These are phyloP conservation scores for Blastocrithidia nonstop DNA, from an alignment of 208 protist species.

Conservation along the genomic window DNA sequence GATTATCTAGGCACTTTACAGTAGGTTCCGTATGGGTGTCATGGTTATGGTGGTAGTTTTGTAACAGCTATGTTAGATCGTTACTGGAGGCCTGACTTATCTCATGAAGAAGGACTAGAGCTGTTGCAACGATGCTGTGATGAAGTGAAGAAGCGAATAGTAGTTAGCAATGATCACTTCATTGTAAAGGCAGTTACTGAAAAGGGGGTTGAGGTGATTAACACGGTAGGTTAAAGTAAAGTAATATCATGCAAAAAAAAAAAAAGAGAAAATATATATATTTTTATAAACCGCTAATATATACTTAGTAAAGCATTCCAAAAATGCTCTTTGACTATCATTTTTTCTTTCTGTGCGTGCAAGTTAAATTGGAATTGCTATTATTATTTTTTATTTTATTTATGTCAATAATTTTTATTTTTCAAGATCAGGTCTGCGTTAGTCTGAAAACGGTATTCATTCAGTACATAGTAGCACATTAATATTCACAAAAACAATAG, in stretches of 20 bases:
- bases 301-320: too few relatives aligned
- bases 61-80: conserved; percentile 82
- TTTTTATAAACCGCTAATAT: too few relatives aligned
- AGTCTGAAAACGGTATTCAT: too few relatives aligned
- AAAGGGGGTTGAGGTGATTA: conserved; percentile 68
- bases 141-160: conserved; percentile 81
- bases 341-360: too few relatives aligned
- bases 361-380: too few relatives aligned
- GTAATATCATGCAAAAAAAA: neutral
- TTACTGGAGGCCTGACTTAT: conserved; percentile 83
- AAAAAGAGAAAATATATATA: conserved; percentile 1
- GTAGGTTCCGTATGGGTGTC: conserved; percentile 81
- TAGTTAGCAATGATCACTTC: conserved; percentile 81
- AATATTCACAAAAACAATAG: too few relatives aligned
- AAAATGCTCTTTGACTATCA: too few relatives aligned
- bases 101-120: conserved; percentile 74
- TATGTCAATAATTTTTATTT: too few relatives aligned
- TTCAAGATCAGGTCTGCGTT: too few relatives aligned
- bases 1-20: conserved; percentile 90
- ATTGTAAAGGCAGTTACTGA: conserved; percentile 87
- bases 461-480: too few relatives aligned
- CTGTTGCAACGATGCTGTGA: conserved; percentile 89
- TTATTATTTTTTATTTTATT: too few relatives aligned
- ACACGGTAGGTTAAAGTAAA: conserved; percentile 28
- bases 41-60: conserved; percentile 90